Percentiles rank a stretch among this genome's conserved stretches.
phyloP scores from a whole-genome alignment of 2,329 filamentous ascomycete species.

The Leptographium lundbergii region DNA sequence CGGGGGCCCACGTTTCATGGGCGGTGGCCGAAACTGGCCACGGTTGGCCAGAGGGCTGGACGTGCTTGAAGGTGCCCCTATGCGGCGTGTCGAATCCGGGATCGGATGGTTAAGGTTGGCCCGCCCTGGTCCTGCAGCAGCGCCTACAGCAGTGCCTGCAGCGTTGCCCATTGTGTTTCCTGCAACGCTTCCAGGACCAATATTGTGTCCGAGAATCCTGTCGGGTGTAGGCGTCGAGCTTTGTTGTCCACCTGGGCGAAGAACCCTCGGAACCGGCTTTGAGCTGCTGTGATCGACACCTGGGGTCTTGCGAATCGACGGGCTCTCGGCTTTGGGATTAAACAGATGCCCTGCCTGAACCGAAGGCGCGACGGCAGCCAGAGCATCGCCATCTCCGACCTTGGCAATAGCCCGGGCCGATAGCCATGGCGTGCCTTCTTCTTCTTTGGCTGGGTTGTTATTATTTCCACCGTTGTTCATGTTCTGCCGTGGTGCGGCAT shows the following conservation, averaged over 20 bases:
- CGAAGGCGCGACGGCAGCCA: conserved; percentile 26
- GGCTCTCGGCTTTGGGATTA: conserved; percentile 63
- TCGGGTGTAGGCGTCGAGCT: neutral
- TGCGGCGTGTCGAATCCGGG: conserved; percentile 36
- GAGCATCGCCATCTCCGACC: conserved; percentile 35
- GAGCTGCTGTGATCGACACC: conserved; percentile 74
- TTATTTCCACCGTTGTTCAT: conserved; percentile 5
- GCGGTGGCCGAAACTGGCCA: conserved; percentile 44
- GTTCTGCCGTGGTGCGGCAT: conserved; percentile 7
- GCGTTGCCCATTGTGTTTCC: neutral
- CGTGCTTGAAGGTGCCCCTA: conserved; percentile 42
- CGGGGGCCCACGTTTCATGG: conserved; percentile 39
- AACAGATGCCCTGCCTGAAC: conserved; percentile 43
- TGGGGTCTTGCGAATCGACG: conserved; percentile 78
- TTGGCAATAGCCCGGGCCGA: conserved; percentile 54
- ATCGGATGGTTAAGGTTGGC: neutral
- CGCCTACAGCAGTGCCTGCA: neutral
- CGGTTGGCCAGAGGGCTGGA: conserved; percentile 47
- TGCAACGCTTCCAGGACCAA: neutral
- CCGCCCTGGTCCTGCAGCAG: neutral
- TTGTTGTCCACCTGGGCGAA: conserved; percentile 16
- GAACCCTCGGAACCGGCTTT: conserved; percentile 50
- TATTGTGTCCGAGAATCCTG: neutral
- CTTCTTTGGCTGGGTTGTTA: neutral
- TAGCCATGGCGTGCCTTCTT: conserved; percentile 49